Base-by-base conservation (phyloP, 2,329 filamentous ascomycete species). In the Basipetospora chlamydospora region DNA sequence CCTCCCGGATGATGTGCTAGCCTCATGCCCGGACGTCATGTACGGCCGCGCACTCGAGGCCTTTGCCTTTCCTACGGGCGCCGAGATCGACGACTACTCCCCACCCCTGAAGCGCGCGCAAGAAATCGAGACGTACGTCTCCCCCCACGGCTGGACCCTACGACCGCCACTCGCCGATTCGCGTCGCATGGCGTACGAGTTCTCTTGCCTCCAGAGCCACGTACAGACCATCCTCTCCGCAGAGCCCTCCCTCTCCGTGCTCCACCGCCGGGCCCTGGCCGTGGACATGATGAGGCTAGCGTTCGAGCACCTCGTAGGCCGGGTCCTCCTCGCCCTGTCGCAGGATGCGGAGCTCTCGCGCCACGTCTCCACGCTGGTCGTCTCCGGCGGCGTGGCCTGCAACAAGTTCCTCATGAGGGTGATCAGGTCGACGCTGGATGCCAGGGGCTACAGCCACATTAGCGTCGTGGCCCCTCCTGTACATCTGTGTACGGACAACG, bases 311-410 rank as follows among this genome's bases (percentile, higher is more conserved):
- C 63, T 96, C 18, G 77, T 74, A 1, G 80, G 75, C 44, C 71
- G 88, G 8, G 66, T 90, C 2, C 54, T 88, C 11, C 62, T 90
- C 29, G 80, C 73, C 1, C 61, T 94, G 8, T 49, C 58, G 10
- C 51, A 53, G 37, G 43, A 43, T 10, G 47, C 51, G 3, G 44
- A 43, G 13, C 47, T 54, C 22, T 38, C 41, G n/a, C 42, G 52
- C 28, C 12, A 15, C 6, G 57, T 77, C 6, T 56, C 59, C 7
- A 78, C 78, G 1, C 60, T 96, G 4, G 84, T 96, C 8, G 68
- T 96, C 4, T 81, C 85, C 26, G 90, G 90, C 21, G 90, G 90
- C 17, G 90, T 98, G 6, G 90, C 88, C 6, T 79, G 82, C 35
- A 96, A 95, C 55, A 57, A 58, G 35, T 95, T 80, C 53, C 63